These are phyloP conservation scores for Scortechinia acanthostroma DNA, from an alignment of 2,329 filamentous ascomycete genomes.

Conservation along the genomic window DNA sequence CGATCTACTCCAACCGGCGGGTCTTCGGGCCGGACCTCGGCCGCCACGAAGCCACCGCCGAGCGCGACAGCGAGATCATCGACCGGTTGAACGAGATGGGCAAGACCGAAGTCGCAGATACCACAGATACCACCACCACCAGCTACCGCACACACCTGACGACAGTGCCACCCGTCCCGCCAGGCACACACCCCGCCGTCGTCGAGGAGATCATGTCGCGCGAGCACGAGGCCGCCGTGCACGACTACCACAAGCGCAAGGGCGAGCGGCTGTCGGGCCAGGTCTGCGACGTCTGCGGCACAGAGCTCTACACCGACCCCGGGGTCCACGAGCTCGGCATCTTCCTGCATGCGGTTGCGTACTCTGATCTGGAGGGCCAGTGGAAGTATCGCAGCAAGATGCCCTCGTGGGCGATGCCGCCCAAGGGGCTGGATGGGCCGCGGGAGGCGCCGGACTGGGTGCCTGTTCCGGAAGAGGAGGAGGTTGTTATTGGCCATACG, in stretches of 20 bases:
- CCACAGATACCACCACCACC: conserved; percentile 78
- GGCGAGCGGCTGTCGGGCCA: conserved; percentile 90
- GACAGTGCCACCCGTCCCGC: not conserved
- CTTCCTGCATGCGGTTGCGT: conserved; percentile 86
- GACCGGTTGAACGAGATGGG: conserved; percentile 81
- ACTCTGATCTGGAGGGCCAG: conserved; percentile 72
- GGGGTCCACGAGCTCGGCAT: conserved; percentile 83
- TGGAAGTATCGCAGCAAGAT: conserved; percentile 85
- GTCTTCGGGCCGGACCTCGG: conserved; percentile 84
- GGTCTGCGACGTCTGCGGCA: conserved; percentile 73
- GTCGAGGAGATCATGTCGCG: not conserved
- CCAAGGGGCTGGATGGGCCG: conserved; percentile 64
- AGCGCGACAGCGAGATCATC: conserved; percentile 85
- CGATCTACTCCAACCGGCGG: conserved; percentile 89
- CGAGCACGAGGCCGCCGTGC: conserved; percentile 76
- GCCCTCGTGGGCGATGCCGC: conserved; percentile 81
- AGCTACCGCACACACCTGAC: not conserved
- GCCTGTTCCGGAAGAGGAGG: not conserved
- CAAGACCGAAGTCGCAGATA: conserved; percentile 84
- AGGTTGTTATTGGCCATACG: not conserved
- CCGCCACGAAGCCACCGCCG: conserved; percentile 54
- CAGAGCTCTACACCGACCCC: conserved; percentile 87
- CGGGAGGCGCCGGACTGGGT: conserved; percentile 33
- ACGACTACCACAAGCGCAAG: conserved; percentile 80
- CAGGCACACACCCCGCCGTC: not conserved